Evolutionary conservation across 345 rosid genomes (phyloP).

Genomic region (Litchi chinensis): DNA sequence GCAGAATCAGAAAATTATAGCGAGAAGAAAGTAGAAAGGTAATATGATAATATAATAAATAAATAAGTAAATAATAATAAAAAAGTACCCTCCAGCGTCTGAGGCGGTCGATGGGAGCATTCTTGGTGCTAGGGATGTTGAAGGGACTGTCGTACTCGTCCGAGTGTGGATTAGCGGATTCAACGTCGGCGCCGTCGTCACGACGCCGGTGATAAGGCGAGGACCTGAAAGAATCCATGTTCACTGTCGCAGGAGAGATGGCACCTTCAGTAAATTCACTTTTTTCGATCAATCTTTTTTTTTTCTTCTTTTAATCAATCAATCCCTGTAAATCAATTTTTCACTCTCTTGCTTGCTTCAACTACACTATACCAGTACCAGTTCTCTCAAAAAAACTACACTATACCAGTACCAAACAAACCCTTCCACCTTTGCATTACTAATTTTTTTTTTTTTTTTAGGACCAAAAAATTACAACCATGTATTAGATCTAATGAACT

Average conservation of each 20-base stretch:
- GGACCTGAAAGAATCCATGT: constrained; percentile 33
- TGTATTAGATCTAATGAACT: too few species aligned
- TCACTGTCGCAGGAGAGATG: constrained; percentile 47
- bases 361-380: too few species aligned
- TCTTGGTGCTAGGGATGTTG: constrained; percentile 67
- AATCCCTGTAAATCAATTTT: too few species aligned
- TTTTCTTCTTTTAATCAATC: too few species aligned
- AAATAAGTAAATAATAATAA: neutral
- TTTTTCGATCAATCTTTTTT: too few species aligned
- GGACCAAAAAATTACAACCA: too few species aligned
- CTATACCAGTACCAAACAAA: too few species aligned
- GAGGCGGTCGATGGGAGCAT: constrained; percentile 64
- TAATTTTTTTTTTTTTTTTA: too few species aligned
- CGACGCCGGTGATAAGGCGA: constrained; percentile 41
- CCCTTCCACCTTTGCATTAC: too few species aligned
- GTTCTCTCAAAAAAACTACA: too few species aligned
- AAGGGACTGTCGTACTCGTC: constrained; percentile 49
- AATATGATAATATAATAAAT: neutral
- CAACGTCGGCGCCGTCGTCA: constrained; percentile 35
- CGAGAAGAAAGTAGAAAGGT: neutral
- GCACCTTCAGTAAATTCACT: too few species aligned
- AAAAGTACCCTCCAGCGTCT: constrained; percentile 82
- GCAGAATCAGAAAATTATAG: neutral
- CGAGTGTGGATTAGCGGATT: constrained; percentile 45
- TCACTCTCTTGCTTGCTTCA: too few species aligned